Base-by-base conservation (phyloP, 139 green algal species). In the Pleodorina starrii region DNA sequence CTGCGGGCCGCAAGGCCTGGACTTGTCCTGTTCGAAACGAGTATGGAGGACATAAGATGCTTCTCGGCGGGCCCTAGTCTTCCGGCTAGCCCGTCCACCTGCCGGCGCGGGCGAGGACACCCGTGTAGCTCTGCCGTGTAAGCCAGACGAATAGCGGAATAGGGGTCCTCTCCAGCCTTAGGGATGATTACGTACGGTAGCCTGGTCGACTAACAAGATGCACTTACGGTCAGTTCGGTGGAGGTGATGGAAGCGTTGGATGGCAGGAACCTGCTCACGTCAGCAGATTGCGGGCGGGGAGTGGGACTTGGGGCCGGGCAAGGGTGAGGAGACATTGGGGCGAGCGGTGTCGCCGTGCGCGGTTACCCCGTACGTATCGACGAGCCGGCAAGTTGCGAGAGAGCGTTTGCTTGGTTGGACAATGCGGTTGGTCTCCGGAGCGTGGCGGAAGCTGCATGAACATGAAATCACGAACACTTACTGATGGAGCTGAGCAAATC, bases 141-240 rank as follows among this genome's bases (percentile, higher is more conserved):
- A n/a, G n/a, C n/a, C n/a, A n/a, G n/a, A n/a, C n/a, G n/a, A n/a
- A n/a, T n/a, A n/a, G n/a, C n/a, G n/a, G n/a, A 66, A 66, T 25
- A 66, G 54, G 7, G 6, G 5, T 66, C 54, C 25, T 66, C 21
- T 21, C 29, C 3, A 66, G 25, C 25, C 17, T 60, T 14, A 66
- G 54, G 9, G 54, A 60, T 27, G 51, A 14, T 27, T 27, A 27
- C 51, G 51, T 17, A 14, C 14, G 21, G 21, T 32, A 25, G 9
- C 21, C 54, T 25, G 21, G 25, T 66, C 9, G 7, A 21, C 54
- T 9, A 7, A 66, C 54, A 25, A 21, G 29, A 12, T 66, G 29
- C 5, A 44, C 74, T 42, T 51, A 82, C 46, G 7, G 59, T 86
- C 17, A 86, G 80, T 40, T 86, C 59, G 11, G 80, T 57, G 6